phyloP scores from a whole-genome alignment of 1,284 basidiomycete species.

The Trametes polyzona region DNA sequence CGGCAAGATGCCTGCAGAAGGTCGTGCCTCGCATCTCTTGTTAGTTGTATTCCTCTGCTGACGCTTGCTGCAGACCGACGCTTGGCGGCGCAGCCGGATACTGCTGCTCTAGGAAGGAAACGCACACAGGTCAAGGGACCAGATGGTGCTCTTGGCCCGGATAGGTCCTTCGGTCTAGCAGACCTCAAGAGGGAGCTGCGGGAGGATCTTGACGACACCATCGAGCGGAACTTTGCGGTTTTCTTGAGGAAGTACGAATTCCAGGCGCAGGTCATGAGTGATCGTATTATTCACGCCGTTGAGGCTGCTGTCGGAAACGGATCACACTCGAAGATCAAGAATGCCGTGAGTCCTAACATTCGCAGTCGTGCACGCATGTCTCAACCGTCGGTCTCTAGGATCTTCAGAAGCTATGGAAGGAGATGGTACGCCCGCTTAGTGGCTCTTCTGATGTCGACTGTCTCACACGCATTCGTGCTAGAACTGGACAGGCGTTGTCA shows the following conservation, averaged over 20 bases:
- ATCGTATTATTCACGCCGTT: constrained; percentile 29
- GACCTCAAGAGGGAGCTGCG: constrained; percentile 24
- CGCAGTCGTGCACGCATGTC: constrained; percentile 2
- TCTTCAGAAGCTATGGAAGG: constrained; percentile 32
- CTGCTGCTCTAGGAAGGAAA: neutral
- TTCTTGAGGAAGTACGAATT: constrained; percentile 35
- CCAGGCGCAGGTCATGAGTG: constrained; percentile 27
- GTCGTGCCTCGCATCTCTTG: neutral
- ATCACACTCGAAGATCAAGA: constrained; percentile 31
- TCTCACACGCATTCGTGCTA: neutral
- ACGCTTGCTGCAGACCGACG: neutral
- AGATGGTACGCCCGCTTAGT: constrained; percentile 31
- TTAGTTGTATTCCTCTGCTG: neutral
- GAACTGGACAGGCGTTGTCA: constrained; percentile 21
- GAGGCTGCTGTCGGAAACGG: constrained; percentile 21
- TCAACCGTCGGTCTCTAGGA: constrained; percentile 27
- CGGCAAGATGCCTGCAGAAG: neutral
- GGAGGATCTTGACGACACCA: constrained; percentile 25
- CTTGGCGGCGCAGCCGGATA: neutral
- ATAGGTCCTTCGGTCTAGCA: constrained; percentile 5
- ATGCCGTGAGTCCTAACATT: constrained; percentile 20
- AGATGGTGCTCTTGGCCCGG: neutral
- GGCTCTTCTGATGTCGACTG: neutral
- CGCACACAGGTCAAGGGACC: neutral
- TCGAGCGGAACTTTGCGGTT: constrained; percentile 28